Percentiles rank a stretch among this genome's conserved stretches.
Conservation (phyloP, 23 red algal species). For the Gracilaria gracilis region DNA sequence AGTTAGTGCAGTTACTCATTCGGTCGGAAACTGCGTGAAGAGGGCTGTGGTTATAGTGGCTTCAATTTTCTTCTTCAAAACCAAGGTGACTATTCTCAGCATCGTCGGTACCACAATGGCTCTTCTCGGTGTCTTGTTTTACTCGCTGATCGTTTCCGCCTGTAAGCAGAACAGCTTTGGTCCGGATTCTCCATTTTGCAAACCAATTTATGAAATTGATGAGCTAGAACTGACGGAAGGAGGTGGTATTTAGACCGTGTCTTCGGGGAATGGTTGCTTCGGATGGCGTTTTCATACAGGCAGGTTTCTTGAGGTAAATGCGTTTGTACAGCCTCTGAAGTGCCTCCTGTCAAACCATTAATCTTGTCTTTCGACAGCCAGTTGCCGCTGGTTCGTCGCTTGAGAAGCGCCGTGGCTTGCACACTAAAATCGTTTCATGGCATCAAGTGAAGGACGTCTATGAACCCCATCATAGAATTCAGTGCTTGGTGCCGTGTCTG, state of each 20-base stretch:
- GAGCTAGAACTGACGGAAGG: constrained; percentile 68
- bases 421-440: neutral
- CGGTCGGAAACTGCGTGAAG: constrained; percentile 97
- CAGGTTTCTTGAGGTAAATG: too few relatives aligned
- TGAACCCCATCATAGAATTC: neutral
- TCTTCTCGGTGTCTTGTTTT: constrained; percentile 85
- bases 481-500: too few relatives aligned
- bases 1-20: constrained; percentile 91
- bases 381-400: neutral
- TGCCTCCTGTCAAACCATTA: too few relatives aligned
- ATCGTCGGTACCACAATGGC: constrained; percentile 85
- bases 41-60: constrained; percentile 91
- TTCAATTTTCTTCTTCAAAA: constrained; percentile 93
- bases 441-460: neutral
- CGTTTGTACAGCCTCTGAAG: too few relatives aligned
- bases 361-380: too few relatives aligned
- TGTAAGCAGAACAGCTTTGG: constrained; percentile 90
- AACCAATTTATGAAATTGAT: constrained; percentile 77
- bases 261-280: too few relatives aligned
- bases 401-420: neutral
- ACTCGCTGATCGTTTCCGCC: constrained; percentile 85
- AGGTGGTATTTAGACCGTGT: constrained; percentile 52
- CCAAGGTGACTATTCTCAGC: constrained; percentile 68
- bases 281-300: too few relatives aligned
- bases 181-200: constrained; percentile 79